These are phyloP conservation scores for Dinochytrium kinnereticum DNA, from an alignment of 371 early-diverging fungal species.

Conservation along the genomic window DNA sequence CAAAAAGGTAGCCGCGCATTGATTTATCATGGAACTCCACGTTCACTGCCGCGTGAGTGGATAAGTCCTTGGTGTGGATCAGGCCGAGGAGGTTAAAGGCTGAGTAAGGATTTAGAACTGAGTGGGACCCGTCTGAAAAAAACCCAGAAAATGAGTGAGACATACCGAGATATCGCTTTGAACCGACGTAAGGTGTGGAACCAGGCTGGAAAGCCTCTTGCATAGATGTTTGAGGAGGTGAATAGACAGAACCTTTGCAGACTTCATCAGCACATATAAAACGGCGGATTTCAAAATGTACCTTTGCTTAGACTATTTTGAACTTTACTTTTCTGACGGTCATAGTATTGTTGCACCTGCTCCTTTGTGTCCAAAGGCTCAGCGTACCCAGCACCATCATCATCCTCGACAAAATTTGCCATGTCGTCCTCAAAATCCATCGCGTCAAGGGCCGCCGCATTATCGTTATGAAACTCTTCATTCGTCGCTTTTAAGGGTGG, in stretches of 20 bases:
- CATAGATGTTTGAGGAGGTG: conserved; percentile 10
- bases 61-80: conserved; percentile 75
- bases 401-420: conserved; percentile 79
- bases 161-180: conserved; percentile 65
- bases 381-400: conserved; percentile 78
- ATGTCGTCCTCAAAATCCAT: conserved; percentile 45
- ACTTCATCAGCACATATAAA: too few species aligned
- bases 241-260: too few species aligned
- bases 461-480: too few species aligned
- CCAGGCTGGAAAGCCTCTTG: conserved; percentile 66
- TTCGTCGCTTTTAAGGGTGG: background rate
- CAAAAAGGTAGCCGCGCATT: conserved; percentile 77
- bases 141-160: background rate
- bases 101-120: conserved; percentile 24
- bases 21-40: conserved; percentile 89
- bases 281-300: too few species aligned
- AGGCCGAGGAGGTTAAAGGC: conserved; percentile 84
- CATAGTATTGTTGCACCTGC: conserved; percentile 41
- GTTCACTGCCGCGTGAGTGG: conserved; percentile 71
- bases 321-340: conserved; percentile 36
- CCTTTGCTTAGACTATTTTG: too few species aligned
- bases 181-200: conserved; percentile 62
- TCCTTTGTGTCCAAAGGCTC: conserved; percentile 37
- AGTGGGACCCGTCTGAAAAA: too few species aligned
- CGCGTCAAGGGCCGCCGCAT: conserved; percentile 29